Evolutionary conservation across 2,329 filamentous ascomycete genomes (phyloP).

Genomic region (Fusarium verrucosum): DNA sequence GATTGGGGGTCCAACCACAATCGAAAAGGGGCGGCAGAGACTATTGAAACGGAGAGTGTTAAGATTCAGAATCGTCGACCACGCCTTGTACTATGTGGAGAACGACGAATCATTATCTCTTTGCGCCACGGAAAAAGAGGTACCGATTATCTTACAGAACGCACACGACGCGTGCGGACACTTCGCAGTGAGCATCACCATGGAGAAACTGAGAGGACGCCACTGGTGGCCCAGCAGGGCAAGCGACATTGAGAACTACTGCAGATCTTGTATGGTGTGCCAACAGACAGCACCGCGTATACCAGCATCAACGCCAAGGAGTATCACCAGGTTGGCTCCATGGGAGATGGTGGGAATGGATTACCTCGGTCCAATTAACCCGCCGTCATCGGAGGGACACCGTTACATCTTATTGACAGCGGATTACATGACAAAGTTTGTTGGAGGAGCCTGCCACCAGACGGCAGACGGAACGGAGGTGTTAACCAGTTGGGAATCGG

Average conservation of each 20-base stretch:
- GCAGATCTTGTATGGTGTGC: not conserved
- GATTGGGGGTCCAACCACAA: not conserved
- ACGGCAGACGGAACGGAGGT: no score
- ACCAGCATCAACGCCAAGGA: not conserved
- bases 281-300: not conserved
- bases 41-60: not conserved
- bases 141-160: not conserved
- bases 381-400: no score
- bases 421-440: no score
- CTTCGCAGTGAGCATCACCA: not conserved
- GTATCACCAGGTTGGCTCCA: not conserved
- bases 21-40: not conserved
- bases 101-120: not conserved
- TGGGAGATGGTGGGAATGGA: no score
- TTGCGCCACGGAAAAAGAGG: not conserved
- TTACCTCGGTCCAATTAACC: no score
- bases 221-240: not conserved
- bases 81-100: not conserved
- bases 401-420: no score
- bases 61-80: not conserved
- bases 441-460: no score
- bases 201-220: not conserved
- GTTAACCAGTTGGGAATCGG: no score
- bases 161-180: not conserved
- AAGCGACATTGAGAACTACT: not conserved